These are phyloP conservation scores for Porogramme epimiltina DNA, from an alignment of 1,284 basidiomycete genomes.

Conservation along the genomic window DNA sequence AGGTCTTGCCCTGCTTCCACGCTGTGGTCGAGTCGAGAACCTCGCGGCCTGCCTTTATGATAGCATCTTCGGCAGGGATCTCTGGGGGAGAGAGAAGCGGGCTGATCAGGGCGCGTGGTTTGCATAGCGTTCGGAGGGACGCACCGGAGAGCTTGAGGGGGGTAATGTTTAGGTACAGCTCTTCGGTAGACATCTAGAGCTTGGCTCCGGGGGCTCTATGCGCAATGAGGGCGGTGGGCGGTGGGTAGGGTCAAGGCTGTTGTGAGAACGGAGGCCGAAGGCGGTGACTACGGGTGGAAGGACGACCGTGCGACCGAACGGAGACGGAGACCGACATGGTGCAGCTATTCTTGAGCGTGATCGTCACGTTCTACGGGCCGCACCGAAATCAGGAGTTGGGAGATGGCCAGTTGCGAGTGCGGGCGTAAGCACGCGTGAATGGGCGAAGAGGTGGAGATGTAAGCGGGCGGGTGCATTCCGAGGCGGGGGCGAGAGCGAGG, in stretches of 20 bases:
- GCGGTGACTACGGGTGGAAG: too few relatives aligned
- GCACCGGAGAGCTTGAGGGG: slow-evolving; percentile 26
- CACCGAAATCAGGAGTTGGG: too few relatives aligned
- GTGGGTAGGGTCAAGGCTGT: too few relatives aligned
- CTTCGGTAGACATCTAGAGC: slow-evolving; percentile 20
- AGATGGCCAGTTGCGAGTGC: too few relatives aligned
- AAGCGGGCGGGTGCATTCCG: background rate
- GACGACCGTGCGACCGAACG: too few relatives aligned
- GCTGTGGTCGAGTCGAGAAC: slow-evolving; percentile 53
- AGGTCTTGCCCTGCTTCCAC: slow-evolving; percentile 72
- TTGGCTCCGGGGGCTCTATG: background rate
- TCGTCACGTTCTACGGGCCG: too few relatives aligned
- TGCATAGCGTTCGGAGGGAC: slow-evolving; percentile 5
- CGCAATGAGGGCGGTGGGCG: too few relatives aligned
- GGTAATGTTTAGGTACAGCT: slow-evolving; percentile 22
- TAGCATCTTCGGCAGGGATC: slow-evolving; percentile 58
- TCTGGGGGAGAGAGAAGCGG: slow-evolving; percentile 47
- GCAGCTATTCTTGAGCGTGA: slow-evolving; percentile 8
- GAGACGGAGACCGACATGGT: background rate
- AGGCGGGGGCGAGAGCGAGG: too few relatives aligned
- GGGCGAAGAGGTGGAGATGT: too few relatives aligned
- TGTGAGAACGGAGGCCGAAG: too few relatives aligned
- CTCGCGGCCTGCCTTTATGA: slow-evolving; percentile 54
- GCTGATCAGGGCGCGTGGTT: too few relatives aligned
- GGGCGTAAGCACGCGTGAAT: too few relatives aligned